These are phyloP conservation scores for Solanum medicagineum DNA, from an alignment of 257 asterid species.

Conservation along the genomic window DNA sequence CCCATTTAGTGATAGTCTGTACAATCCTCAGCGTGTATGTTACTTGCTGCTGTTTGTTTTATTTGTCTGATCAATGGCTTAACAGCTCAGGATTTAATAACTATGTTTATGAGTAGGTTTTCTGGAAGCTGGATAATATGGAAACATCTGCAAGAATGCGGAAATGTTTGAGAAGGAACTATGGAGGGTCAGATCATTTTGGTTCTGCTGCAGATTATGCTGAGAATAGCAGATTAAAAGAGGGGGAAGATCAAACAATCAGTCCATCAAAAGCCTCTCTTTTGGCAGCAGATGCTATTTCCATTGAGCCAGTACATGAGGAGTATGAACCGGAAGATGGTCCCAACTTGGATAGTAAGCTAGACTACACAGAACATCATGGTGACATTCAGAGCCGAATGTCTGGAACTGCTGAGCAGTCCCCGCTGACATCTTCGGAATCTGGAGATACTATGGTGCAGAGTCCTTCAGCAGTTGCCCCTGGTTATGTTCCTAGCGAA, in stretches of 20 bases:
- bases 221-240: conserved; percentile 37
- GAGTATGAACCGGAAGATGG: conserved; percentile 71
- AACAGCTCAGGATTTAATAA: conserved; percentile 4
- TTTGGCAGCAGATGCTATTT: conserved; percentile 83
- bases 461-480: conserved; percentile 47
- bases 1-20: conserved; percentile 54
- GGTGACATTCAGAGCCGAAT: conserved; percentile 29
- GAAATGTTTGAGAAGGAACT: conserved; percentile 72
- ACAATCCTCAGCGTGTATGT: conserved; percentile 62
- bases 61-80: conserved; percentile 10
- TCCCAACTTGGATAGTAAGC: conserved; percentile 29
- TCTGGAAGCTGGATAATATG: conserved; percentile 88
- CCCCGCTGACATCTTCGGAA: conserved; percentile 20
- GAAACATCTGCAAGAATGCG: conserved; percentile 98
- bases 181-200: conserved; percentile 74
- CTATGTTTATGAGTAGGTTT: conserved; percentile 40
- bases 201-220: conserved; percentile 96
- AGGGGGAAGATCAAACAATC: conserved; percentile 33
- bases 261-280: conserved; percentile 81
- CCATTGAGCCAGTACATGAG: conserved; percentile 51
- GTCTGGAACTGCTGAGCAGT: conserved; percentile 46
- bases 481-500: conserved; percentile 89
- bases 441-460: conserved; percentile 30
- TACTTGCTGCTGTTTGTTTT: conserved; percentile 10
- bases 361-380: conserved; percentile 26